These are phyloP conservation scores for Cyphellophora europaea DNA, from an alignment of 2,329 filamentous ascomycete species.

Conservation along the genomic window DNA sequence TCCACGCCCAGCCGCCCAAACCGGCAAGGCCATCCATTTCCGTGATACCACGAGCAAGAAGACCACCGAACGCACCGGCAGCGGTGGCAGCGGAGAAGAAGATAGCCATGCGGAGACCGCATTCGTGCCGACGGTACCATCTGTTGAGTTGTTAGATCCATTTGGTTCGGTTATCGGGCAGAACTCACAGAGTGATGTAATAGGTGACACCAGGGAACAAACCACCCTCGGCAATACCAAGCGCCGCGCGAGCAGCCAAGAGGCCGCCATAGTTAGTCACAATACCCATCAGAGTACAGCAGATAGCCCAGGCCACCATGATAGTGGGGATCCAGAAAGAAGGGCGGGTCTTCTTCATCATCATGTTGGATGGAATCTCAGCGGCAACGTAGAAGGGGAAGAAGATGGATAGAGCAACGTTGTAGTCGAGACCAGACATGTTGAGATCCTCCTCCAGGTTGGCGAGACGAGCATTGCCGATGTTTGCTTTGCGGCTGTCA, in stretches of 20 bases:
- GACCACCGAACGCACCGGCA: conserved; percentile 13
- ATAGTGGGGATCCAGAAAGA: conserved; percentile 3
- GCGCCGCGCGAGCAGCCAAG: conserved; percentile 23
- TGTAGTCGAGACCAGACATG: conserved; percentile 36
- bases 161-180: too few relatives aligned
- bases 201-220: conserved; percentile 24
- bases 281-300: conserved; percentile 41
- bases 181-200: conserved; percentile 10
- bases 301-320: conserved; percentile 33
- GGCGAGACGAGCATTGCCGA: conserved; percentile 37
- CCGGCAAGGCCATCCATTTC: conserved; percentile 33
- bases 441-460: conserved; percentile 33
- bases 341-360: conserved; percentile 6
- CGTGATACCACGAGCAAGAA: conserved; percentile 31
- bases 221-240: conserved; percentile 27
- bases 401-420: conserved; percentile 18
- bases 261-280: conserved; percentile 22
- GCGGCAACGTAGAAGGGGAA: conserved; percentile 14
- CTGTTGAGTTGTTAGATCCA: neutral
- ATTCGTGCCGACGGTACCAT: conserved; percentile 11
- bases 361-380: conserved; percentile 29
- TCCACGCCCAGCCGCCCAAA: conserved; percentile 32
- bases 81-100: conserved; percentile 14
- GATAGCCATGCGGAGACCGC: conserved; percentile 12
- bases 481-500: conserved; percentile 32